These are phyloP conservation scores for Taxillus chinensis DNA, from an alignment of 164 flowering plant species.

Conservation along the genomic window DNA sequence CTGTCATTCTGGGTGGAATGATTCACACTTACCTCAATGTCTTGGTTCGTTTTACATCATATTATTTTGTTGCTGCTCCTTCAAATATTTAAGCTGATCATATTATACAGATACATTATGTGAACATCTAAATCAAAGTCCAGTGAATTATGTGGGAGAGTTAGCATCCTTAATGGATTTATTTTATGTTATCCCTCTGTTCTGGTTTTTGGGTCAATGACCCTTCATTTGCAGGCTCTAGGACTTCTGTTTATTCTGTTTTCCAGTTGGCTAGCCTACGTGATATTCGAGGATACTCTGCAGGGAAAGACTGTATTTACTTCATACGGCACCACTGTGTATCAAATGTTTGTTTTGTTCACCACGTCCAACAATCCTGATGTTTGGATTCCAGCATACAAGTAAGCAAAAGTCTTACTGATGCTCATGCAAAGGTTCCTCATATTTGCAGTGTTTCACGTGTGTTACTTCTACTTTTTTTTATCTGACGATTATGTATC, in stretches of 20 bases:
- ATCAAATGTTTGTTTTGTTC: conserved; percentile 87
- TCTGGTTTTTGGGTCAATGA: background rate
- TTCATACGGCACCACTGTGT: conserved; percentile 70
- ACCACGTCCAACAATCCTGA: conserved; percentile 98
- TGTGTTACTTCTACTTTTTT: too few relatives aligned
- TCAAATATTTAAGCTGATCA: too few relatives aligned
- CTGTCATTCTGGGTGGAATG: conserved; percentile 75
- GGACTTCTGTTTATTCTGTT: conserved; percentile 68
- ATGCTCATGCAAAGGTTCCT: too few relatives aligned
- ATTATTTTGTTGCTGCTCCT: too few relatives aligned
- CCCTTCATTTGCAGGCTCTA: conserved; percentile 55
- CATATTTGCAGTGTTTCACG: too few relatives aligned
- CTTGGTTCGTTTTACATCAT: conserved; percentile 40
- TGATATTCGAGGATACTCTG: conserved; percentile 85
- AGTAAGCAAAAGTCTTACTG: conserved; percentile 38
- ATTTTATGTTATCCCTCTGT: too few relatives aligned
- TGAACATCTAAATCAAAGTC: too few relatives aligned
- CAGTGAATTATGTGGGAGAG: too few relatives aligned
- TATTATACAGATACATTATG: too few relatives aligned
- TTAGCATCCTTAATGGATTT: too few relatives aligned
- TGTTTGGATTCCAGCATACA: conserved; percentile 98
- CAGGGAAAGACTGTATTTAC: conserved; percentile 60
- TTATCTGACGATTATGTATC: too few relatives aligned
- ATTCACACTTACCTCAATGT: conserved; percentile 69
- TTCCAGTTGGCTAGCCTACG: conserved; percentile 92